Evolutionary conservation across 1,284 basidiomycete genomes (phyloP).

Genomic region (Moniliophthora roreri): DNA sequence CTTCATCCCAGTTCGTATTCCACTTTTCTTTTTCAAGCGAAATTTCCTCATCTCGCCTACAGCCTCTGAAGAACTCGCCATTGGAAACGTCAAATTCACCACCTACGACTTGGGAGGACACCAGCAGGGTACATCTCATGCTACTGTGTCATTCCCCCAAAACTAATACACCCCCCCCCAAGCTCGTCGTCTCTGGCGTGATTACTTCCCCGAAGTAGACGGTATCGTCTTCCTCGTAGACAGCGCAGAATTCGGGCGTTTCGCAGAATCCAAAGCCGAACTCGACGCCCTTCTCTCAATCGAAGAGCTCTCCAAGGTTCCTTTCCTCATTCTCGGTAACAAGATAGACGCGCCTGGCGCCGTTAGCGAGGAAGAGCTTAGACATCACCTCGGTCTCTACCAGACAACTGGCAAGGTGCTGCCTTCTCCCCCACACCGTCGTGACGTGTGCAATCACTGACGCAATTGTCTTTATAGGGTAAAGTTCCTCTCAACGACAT

Average conservation of each 20-base stretch:
- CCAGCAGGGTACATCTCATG: constrained; percentile 72
- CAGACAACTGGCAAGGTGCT: constrained; percentile 98
- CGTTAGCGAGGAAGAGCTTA: constrained; percentile 96
- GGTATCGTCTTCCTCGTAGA: constrained; percentile 99
- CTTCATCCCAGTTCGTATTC: constrained; percentile 88
- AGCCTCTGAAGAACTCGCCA: constrained; percentile 99
- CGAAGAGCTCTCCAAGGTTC: constrained; percentile 93
- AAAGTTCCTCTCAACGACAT: constrained; percentile 97
- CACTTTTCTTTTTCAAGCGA: constrained; percentile 6
- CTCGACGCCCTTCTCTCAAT: constrained; percentile 94
- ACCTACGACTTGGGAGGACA: constrained; percentile 99
- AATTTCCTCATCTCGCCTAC: constrained; percentile 13
- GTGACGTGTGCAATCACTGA: background rate
- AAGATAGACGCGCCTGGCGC: constrained; percentile 99
- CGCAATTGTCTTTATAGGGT: constrained; percentile 56
- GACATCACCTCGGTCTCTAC: constrained; percentile 94
- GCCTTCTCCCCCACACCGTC: constrained; percentile 19
- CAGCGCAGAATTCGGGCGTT: constrained; percentile 94
- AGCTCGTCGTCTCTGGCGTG: constrained; percentile 98
- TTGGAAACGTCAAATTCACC: constrained; percentile 98
- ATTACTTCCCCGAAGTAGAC: constrained; percentile 99
- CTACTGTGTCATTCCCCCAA: background rate
- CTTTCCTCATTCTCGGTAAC: constrained; percentile 98
- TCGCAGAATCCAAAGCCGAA: constrained; percentile 95
- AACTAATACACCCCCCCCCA: background rate